Evolutionary conservation across 805 yeast genomes (phyloP).

Genomic region (Gaillardinia entomophila): DNA sequence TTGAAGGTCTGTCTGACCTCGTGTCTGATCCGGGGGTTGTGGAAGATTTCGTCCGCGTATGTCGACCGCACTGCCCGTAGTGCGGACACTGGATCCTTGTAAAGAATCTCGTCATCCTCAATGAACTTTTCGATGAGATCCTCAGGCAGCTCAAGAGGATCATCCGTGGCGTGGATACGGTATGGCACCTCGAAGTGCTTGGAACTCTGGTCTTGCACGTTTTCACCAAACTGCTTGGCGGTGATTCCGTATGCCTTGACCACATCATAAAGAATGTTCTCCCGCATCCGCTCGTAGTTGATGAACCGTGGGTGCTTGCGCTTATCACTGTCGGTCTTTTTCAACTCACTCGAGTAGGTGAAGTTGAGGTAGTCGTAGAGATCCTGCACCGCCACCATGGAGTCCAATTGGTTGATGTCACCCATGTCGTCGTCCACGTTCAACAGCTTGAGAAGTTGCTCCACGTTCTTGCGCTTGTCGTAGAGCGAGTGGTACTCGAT

Average conservation of each 20-base stretch:
- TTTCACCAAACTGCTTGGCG: slow-evolving; percentile 80
- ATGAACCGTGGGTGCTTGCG: slow-evolving; percentile 59
- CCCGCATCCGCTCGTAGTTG: slow-evolving; percentile 60
- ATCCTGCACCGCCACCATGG: slow-evolving; percentile 82
- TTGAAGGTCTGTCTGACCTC: slow-evolving; percentile 60
- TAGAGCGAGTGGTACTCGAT: slow-evolving; percentile 81
- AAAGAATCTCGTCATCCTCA: slow-evolving; percentile 45
- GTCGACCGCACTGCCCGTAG: slow-evolving; percentile 68
- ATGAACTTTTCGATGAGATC: slow-evolving; percentile 47
- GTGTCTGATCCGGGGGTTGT: slow-evolving; percentile 74
- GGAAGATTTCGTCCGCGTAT: slow-evolving; percentile 72
- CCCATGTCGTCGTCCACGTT: slow-evolving; percentile 46
- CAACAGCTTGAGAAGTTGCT: slow-evolving; percentile 49
- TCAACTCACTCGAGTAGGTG: slow-evolving; percentile 54
- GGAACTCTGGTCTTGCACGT: slow-evolving; percentile 57
- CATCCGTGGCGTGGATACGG: slow-evolving; percentile 68
- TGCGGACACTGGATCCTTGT: slow-evolving; percentile 56
- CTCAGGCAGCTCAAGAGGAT: slow-evolving; percentile 55
- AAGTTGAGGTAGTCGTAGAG: slow-evolving; percentile 78
- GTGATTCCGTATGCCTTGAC: slow-evolving; percentile 69
- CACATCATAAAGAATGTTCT: slow-evolving; percentile 58
- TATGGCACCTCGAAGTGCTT: slow-evolving; percentile 37
- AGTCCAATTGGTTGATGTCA: slow-evolving; percentile 48
- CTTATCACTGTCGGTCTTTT: slow-evolving; percentile 33
- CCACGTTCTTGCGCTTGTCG: slow-evolving; percentile 64